A percentile compares a stretch with the other conserved stretches of the same genome.
phyloP scores from a whole-genome alignment of 2,329 filamentous ascomycete species.

The Paecilomyces variotii region DNA sequence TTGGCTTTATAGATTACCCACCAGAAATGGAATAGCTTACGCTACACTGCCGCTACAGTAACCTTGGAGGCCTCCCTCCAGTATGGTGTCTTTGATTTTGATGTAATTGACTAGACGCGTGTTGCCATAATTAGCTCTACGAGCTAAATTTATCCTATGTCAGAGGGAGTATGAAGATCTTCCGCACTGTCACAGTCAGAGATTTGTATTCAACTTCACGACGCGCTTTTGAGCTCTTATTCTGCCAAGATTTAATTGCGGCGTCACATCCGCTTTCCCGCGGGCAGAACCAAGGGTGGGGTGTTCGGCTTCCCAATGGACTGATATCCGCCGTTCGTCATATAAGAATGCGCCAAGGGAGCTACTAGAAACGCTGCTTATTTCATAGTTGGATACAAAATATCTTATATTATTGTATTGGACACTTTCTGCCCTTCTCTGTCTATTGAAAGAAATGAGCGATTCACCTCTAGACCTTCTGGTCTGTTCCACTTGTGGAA shows the following conservation, averaged over 20 bases:
- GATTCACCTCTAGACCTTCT: slow-evolving; percentile 11
- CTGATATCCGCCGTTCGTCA: neutral
- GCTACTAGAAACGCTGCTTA: neutral
- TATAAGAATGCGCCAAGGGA: neutral
- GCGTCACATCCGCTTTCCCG: neutral
- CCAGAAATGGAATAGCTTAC: neutral
- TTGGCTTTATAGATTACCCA: neutral
- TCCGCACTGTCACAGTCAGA: neutral
- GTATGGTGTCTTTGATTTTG: neutral
- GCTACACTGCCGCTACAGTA: neutral
- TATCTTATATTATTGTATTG: slow-evolving; percentile 1
- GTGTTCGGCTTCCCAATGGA: neutral
- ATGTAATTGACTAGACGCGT: neutral
- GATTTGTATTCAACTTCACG: neutral
- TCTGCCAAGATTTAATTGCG: neutral
- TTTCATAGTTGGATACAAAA: neutral
- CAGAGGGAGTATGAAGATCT: no score
- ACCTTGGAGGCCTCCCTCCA: neutral
- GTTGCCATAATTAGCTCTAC: no score
- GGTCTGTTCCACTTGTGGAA: slow-evolving; percentile 21
- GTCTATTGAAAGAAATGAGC: neutral
- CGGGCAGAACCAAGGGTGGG: neutral
- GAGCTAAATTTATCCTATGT: no score
- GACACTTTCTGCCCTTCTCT: neutral
- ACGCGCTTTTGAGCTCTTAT: neutral